phyloP scores from a whole-genome alignment of 108 stramenopile species.

The Asterionellopsis glacialis region DNA sequence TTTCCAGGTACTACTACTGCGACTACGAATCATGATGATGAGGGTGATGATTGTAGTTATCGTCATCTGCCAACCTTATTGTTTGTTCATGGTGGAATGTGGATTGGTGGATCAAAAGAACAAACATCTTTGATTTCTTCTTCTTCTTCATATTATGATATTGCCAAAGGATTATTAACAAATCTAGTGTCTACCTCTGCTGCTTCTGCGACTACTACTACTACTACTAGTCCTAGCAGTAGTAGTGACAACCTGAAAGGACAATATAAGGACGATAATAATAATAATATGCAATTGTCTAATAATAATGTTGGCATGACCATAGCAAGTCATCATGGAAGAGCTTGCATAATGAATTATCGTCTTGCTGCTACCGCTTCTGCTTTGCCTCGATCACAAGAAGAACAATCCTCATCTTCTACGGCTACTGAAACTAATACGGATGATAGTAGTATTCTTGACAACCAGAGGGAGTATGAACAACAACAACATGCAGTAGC shows the following conservation, averaged over 20 bases:
- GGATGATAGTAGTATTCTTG: too few relatives aligned
- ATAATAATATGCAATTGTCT: not conserved
- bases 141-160: not conserved
- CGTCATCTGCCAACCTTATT: not conserved
- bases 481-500: too few relatives aligned
- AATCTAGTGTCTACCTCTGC: not conserved
- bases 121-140: too few relatives aligned
- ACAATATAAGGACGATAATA: not conserved
- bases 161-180: not conserved
- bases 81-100: constrained; percentile 11
- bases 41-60: not conserved
- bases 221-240: too few relatives aligned
- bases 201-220: not conserved
- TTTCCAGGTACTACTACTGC: not conserved
- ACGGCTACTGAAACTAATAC: too few relatives aligned
- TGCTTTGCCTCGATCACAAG: too few relatives aligned
- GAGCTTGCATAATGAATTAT: constrained; percentile 5
- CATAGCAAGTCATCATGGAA: not conserved
- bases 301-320: constrained; percentile 6
- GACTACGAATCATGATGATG: too few relatives aligned
- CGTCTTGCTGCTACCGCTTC: constrained; percentile 1
- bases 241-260: not conserved
- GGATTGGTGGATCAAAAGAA: constrained; percentile 2
- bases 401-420: too few relatives aligned
- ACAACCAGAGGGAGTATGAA: too few relatives aligned